These are phyloP conservation scores for Globisporangium acanthophoron DNA, from an alignment of 352 stramenopile species.

Conservation along the genomic window DNA sequence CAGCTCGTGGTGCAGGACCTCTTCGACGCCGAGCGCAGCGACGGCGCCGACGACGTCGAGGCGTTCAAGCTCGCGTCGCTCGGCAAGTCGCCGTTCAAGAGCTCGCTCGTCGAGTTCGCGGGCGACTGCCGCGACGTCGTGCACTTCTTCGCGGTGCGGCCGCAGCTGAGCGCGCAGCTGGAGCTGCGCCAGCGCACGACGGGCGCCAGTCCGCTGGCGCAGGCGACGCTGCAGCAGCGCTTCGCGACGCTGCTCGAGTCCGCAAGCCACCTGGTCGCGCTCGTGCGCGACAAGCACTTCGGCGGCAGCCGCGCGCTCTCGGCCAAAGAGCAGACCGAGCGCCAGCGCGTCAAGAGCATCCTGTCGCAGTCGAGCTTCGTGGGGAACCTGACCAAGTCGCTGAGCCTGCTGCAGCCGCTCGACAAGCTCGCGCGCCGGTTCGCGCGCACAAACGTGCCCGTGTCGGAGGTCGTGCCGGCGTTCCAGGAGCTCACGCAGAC, in stretches of 20 bases:
- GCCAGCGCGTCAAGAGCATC: not conserved
- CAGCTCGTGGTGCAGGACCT: not conserved
- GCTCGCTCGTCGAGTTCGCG: constrained; percentile 1
- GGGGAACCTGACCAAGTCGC: not conserved
- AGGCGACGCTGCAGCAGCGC: not conserved
- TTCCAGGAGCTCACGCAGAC: constrained; percentile 1
- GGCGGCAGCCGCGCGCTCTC: not conserved
- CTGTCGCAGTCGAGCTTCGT: not conserved
- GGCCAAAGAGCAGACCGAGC: not conserved
- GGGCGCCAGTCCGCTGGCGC: not conserved
- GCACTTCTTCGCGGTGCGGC: not conserved
- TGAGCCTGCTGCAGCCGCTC: not conserved
- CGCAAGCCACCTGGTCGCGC: not conserved
- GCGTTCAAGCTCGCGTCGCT: constrained; percentile 1
- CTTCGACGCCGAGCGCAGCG: not conserved
- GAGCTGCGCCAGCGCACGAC: not conserved
- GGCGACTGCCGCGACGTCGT: constrained; percentile 1
- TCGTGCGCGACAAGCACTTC: not conserved
- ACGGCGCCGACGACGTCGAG: not conserved
- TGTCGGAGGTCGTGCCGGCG: constrained; percentile 1
- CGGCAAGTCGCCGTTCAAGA: constrained; percentile 3
- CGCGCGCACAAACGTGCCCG: not conserved
- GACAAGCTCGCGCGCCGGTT: not conserved
- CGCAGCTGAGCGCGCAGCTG: not conserved
- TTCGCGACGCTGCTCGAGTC: not conserved